phyloP scores from a whole-genome alignment of 495 filamentous ascomycete genomes.

The Penicillium maclennaniae region DNA sequence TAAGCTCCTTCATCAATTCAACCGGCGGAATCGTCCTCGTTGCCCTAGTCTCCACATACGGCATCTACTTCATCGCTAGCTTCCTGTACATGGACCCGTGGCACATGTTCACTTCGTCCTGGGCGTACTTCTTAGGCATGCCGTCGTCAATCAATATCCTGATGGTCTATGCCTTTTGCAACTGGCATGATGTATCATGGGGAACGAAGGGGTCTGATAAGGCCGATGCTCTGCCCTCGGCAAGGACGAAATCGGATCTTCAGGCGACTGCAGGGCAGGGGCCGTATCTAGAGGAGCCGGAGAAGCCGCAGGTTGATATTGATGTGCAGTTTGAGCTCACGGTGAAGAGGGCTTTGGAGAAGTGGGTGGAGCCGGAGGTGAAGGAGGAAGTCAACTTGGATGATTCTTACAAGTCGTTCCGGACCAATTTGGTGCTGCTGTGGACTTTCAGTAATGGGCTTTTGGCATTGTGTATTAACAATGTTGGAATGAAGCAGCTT shows the following conservation, averaged over 20 bases:
- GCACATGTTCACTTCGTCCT: slow-evolving; percentile 99
- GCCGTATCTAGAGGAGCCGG: slow-evolving; percentile 82
- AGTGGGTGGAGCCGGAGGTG: slow-evolving; percentile 65
- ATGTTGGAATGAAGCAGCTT: slow-evolving; percentile 67
- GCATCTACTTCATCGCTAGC: slow-evolving; percentile 89
- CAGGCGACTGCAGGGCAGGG: slow-evolving; percentile 46
- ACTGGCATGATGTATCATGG: slow-evolving; percentile 99
- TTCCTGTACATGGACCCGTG: slow-evolving; percentile 97
- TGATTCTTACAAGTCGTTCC: slow-evolving; percentile 95
- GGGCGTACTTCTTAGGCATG: slow-evolving; percentile 50
- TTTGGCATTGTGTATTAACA: slow-evolving; percentile 77
- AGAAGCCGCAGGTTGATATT: slow-evolving; percentile 93
- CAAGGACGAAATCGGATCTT: slow-evolving; percentile 69
- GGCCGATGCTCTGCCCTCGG: slow-evolving; percentile 83
- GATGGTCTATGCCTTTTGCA: slow-evolving; percentile 97
- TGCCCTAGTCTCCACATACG: slow-evolving; percentile 87
- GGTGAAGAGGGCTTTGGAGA: slow-evolving; percentile 81
- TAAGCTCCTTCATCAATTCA: slow-evolving; percentile 70
- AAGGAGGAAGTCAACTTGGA: slow-evolving; percentile 74
- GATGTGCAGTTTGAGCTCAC: slow-evolving; percentile 91
- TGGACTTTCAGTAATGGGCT: slow-evolving; percentile 93
- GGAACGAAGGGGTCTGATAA: slow-evolving; percentile 98
- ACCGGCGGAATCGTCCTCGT: slow-evolving; percentile 73
- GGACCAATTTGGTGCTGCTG: slow-evolving; percentile 77
- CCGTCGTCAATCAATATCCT: slow-evolving; percentile 90